Conservation (phyloP, 164 flowering plant species). For the Houttuynia cordata region DNA sequence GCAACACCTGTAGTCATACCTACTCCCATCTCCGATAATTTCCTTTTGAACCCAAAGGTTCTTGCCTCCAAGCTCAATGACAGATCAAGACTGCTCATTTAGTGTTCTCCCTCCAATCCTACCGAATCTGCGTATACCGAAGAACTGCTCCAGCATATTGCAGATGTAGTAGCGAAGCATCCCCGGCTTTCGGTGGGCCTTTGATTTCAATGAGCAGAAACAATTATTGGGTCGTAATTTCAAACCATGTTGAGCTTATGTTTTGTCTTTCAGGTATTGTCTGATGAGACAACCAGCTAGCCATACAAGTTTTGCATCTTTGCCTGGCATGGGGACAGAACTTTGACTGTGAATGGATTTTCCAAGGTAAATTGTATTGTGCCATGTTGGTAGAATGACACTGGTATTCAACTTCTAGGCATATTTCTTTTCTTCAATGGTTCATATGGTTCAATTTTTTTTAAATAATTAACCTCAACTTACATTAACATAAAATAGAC, state of each 20-base stretch:
- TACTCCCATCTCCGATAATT: conserved; percentile 58
- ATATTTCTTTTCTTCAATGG: too few relatives aligned
- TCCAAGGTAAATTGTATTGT: conserved; percentile 50
- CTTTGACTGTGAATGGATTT: conserved; percentile 88
- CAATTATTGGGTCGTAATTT: background rate
- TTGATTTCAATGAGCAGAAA: background rate
- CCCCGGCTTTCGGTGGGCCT: conserved; percentile 71
- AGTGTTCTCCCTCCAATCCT: conserved; percentile 94
- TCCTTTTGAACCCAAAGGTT: conserved; percentile 68
- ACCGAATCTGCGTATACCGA: conserved; percentile 89
- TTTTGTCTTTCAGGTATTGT: conserved; percentile 49
- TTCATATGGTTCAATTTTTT: too few relatives aligned
- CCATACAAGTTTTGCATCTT: conserved; percentile 89
- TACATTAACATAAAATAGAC: too few relatives aligned
- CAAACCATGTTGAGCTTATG: background rate
- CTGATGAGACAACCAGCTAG: conserved; percentile 92
- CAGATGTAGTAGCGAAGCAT: too few relatives aligned
- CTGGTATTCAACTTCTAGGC: too few relatives aligned
- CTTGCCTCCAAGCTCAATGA: conserved; percentile 73
- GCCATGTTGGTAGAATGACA: too few relatives aligned
- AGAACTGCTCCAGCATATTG: conserved; percentile 74
- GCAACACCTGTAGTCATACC: too few relatives aligned
- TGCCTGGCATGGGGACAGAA: conserved; percentile 97
- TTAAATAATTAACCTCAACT: too few relatives aligned
- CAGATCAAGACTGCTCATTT: conserved; percentile 81